phyloP scores from a whole-genome alignment of 345 rosid genomes.

The Rhodomyrtus tomentosa region DNA sequence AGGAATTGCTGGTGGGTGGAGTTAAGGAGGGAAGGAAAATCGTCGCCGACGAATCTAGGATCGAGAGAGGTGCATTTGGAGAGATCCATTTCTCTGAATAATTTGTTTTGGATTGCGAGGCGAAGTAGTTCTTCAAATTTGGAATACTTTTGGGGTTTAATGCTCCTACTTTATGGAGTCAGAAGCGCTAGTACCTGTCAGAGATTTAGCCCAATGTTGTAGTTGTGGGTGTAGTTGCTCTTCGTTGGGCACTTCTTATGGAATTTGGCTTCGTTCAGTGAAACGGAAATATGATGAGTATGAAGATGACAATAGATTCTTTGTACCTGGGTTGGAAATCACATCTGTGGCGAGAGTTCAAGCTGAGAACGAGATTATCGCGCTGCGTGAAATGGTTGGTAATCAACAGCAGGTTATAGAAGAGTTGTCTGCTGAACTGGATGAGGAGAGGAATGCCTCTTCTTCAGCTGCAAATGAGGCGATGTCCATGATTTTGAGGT shows the following conservation, averaged over 20 bases:
- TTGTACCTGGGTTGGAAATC: slow-evolving; percentile 40
- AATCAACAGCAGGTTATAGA: slow-evolving; percentile 68
- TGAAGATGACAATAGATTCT: slow-evolving; percentile 32
- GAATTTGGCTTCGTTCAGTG: slow-evolving; percentile 51
- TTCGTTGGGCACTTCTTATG: slow-evolving; percentile 19
- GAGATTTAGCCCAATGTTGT: slow-evolving; percentile 34
- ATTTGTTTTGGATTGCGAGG: not conserved
- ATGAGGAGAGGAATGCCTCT: slow-evolving; percentile 92
- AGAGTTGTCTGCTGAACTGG: slow-evolving; percentile 60
- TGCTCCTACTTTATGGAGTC: slow-evolving; percentile 42
- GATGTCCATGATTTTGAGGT: slow-evolving; percentile 92
- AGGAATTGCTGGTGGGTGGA: not conserved
- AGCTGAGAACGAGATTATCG: slow-evolving; percentile 67
- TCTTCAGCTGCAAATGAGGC: slow-evolving; percentile 94
- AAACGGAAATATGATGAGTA: slow-evolving; percentile 63
- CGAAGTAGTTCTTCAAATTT: not conserved
- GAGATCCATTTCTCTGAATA: not conserved
- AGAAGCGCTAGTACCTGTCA: slow-evolving; percentile 16
- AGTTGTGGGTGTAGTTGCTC: slow-evolving; percentile 62
- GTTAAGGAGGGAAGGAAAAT: not conserved
- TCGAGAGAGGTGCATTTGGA: not conserved
- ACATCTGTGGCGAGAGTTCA: slow-evolving; percentile 52
- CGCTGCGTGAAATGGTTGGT: slow-evolving; percentile 62
- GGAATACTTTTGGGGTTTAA: slow-evolving; percentile 5
- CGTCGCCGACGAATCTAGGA: not conserved